phyloP scores from a whole-genome alignment of 2,329 filamentous ascomycete genomes.

The Purpureocillium lavendulum region DNA sequence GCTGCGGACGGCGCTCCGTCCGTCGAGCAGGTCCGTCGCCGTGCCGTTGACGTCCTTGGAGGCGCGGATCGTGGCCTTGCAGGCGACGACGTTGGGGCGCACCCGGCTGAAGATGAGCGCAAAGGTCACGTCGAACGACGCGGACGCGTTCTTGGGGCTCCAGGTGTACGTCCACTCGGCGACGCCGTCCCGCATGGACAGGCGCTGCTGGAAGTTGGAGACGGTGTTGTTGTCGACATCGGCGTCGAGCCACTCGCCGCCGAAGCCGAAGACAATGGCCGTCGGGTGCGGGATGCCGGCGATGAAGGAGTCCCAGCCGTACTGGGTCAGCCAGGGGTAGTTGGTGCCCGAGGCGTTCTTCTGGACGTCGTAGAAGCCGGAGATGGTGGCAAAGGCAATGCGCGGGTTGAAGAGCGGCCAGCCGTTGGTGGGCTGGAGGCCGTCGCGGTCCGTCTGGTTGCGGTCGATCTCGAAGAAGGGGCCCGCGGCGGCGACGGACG shows the following conservation, averaged over 20 bases:
- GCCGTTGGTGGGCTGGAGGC: constrained; percentile 38
- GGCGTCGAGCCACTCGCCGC: constrained; percentile 49
- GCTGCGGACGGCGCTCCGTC: constrained; percentile 57
- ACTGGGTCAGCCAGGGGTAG: constrained; percentile 60
- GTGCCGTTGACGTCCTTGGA: constrained; percentile 43
- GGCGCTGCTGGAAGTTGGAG: constrained; percentile 49
- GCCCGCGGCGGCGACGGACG: constrained; percentile 16
- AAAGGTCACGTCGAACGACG: constrained; percentile 32
- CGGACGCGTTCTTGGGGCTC: constrained; percentile 35
- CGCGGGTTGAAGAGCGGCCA: constrained; percentile 60
- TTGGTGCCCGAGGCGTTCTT: constrained; percentile 50
- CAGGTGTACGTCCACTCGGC: constrained; percentile 59
- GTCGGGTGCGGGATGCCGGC: constrained; percentile 58
- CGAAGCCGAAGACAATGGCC: constrained; percentile 39
- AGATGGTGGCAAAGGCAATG: constrained; percentile 58
- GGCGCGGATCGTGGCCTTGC: constrained; percentile 55
- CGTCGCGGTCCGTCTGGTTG: constrained; percentile 5
- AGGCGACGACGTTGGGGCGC: constrained; percentile 55
- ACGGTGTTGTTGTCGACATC: constrained; percentile 51
- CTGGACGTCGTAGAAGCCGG: constrained; percentile 59
- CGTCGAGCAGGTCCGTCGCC: constrained; percentile 60
- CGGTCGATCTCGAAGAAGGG: constrained; percentile 18
- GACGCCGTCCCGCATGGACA: constrained; percentile 55
- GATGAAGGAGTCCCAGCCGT: constrained; percentile 54
- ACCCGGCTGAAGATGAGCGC: constrained; percentile 31